Evolutionary conservation across 2,329 filamentous ascomycete species (phyloP), one percentile per base, ranked within the genome.

Genomic region (Simplicillium aogashimaense): DNA sequence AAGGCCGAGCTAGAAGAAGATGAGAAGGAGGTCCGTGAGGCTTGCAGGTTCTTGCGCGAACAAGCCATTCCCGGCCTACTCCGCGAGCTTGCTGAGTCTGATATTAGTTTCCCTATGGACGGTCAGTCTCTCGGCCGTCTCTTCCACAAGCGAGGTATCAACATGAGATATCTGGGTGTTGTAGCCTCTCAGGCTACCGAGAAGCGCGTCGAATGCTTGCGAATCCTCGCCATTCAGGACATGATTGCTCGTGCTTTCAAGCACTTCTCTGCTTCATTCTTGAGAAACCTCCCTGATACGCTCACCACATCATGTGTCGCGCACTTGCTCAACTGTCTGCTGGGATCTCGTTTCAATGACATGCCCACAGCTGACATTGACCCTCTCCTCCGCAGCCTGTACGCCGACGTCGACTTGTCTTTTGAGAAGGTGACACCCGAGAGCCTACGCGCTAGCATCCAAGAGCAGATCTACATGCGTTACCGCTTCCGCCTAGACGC

Each of bases 61-160:
- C 81, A 83, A 44, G 77, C 87, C 40, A 83, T 98, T 48, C 88
- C 90, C n/a, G 78, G 83, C 41, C 72, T 98, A 42, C 65, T 97
- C 43, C 80, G 83, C 46, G 90, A 98, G 53, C 75, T 98, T 43
- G 83, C 84, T 56, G 86, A 94, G 49, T 89, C 87, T 7, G 90
- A 98, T 50, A 83, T 95, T 49, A 92, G 90, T 53, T 97, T 97
- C 69, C 92, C 92, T 11, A 95, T 97, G 87, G 94, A 98, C 53
- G 92, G 92, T n/a, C 78, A 85, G 54, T 95, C 90, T 15, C 71
- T 98, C 43, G 86, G 83, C 53, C 80, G 81, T 48, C 76, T 95
- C 38, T 72, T 98, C 56, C 92, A 98, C 70, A 95, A 95, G 72
- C 86, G 90, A 33, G 92, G 92, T 64, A 89, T 98, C 68, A 98